Conservation (phyloP, 768 basidiomycete species). For the Cystobasidium tubakii region DNA sequence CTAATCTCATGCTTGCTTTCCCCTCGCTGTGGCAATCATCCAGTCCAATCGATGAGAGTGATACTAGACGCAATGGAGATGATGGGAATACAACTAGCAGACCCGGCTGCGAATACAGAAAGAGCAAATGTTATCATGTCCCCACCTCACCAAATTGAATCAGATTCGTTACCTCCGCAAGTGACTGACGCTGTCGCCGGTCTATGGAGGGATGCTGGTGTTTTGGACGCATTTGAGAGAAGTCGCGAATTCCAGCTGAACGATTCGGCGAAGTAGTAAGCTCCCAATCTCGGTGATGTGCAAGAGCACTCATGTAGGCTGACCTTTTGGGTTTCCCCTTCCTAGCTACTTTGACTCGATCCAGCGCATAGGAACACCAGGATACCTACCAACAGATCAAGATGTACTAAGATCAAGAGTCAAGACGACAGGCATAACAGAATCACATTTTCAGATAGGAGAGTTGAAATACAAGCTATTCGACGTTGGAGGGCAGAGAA, state of each 20-base stretch:
- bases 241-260: slow-evolving; percentile 94
- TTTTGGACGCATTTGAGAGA: slow-evolving; percentile 74
- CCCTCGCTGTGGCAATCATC: not conserved
- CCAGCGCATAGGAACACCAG: slow-evolving; percentile 68
- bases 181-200: slow-evolving; percentile 71
- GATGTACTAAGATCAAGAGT: slow-evolving; percentile 90
- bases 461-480: slow-evolving; percentile 89
- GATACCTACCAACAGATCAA: slow-evolving; percentile 86
- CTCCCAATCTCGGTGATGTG: slow-evolving; percentile 25
- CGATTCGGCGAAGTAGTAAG: slow-evolving; percentile 79
- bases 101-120: slow-evolving; percentile 66
- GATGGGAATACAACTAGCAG: slow-evolving; percentile 67
- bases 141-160: slow-evolving; percentile 70
- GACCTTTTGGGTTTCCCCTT: not conserved
- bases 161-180: slow-evolving; percentile 65
- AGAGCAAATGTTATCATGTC: slow-evolving; percentile 60
- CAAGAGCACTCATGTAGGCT: too few species aligned
- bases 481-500: slow-evolving; percentile 73
- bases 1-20: not conserved
- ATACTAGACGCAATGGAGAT: slow-evolving; percentile 88
- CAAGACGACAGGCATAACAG: slow-evolving; percentile 96
- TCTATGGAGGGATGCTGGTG: slow-evolving; percentile 70
- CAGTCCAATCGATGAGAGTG: slow-evolving; percentile 82
- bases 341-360: slow-evolving; percentile 79
- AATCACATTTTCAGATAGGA: slow-evolving; percentile 92